Conservation (phyloP, 192 early-diverging fungal species). For the Entomortierella lignicola region DNA sequence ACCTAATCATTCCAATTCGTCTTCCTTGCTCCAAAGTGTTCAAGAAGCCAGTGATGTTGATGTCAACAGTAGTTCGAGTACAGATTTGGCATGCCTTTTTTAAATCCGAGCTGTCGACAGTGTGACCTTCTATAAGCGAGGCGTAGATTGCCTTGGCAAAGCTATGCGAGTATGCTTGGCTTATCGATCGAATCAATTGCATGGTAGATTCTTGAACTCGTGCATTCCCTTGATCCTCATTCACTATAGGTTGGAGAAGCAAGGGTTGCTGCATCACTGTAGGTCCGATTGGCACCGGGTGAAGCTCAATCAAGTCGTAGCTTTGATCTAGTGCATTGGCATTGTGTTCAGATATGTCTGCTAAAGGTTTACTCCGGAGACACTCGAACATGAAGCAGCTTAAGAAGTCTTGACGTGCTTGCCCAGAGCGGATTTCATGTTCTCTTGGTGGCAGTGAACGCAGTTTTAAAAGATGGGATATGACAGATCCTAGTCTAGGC, state of each 20-base stretch:
- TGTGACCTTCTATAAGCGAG: constrained; percentile 61
- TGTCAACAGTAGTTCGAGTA: constrained; percentile 60
- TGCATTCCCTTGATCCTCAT: constrained; percentile 32
- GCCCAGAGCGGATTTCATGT: not conserved
- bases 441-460: constrained; percentile 46
- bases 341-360: constrained; percentile 30
- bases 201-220: constrained; percentile 33
- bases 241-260: constrained; percentile 26
- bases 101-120: constrained; percentile 59
- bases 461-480: constrained; percentile 51
- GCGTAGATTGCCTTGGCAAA: constrained; percentile 67
- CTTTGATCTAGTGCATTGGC: constrained; percentile 36
- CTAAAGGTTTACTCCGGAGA: constrained; percentile 56
- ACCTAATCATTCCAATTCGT: constrained; percentile 46
- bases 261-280: constrained; percentile 14
- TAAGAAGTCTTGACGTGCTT: constrained; percentile 24
- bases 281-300: constrained; percentile 20
- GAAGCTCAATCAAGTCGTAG: constrained; percentile 28
- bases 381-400: constrained; percentile 64
- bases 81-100: constrained; percentile 61
- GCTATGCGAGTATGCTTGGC: constrained; percentile 61
- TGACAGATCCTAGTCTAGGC: constrained; percentile 58
- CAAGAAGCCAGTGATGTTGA: constrained; percentile 67
- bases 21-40: constrained; percentile 63
- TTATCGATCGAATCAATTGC: constrained; percentile 54